Conservation (phyloP, 352 stramenopile species). For the Hyphochytrium catenoides region DNA sequence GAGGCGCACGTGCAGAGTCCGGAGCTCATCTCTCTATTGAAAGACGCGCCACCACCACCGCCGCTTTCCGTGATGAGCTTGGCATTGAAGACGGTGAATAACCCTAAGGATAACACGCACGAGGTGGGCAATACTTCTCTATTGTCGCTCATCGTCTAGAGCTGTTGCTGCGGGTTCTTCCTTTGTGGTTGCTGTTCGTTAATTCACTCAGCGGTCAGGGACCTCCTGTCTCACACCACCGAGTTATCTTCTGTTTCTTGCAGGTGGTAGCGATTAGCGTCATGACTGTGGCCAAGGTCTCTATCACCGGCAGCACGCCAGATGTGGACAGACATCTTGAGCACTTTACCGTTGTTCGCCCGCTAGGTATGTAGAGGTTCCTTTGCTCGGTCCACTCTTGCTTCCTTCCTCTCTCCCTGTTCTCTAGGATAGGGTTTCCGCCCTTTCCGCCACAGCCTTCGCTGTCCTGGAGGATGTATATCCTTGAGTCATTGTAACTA, state of each 20-base stretch:
- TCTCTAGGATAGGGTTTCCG: slow-evolving; percentile 58
- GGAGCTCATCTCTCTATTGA: slow-evolving; percentile 28
- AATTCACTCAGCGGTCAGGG: no score
- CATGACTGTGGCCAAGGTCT: slow-evolving; percentile 23
- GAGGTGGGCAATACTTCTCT: slow-evolving; percentile 89
- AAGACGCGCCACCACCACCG: slow-evolving; percentile 35
- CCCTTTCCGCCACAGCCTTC: no score
- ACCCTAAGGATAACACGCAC: slow-evolving; percentile 82
- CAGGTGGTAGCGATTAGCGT: slow-evolving; percentile 43
- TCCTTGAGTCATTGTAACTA: no score
- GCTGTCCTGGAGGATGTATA: no score
- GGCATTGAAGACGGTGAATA: slow-evolving; percentile 91
- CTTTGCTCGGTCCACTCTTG: no score
- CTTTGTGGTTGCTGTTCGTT: no score
- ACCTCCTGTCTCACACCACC: no score
- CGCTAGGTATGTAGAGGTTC: no score
- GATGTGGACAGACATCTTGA: no score
- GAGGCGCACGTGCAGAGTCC: slow-evolving; percentile 76
- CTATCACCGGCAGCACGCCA: slow-evolving; percentile 8
- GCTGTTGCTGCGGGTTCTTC: no score
- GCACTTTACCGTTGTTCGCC: no score
- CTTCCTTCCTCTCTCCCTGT: slow-evolving; percentile 29
- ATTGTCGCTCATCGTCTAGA: no score
- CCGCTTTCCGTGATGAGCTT: slow-evolving; percentile 86
- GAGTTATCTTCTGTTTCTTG: slow-evolving; percentile 49